Conservation (phyloP, 1,284 basidiomycete genomes). For the Ceratorhiza oryzae-sativae region DNA sequence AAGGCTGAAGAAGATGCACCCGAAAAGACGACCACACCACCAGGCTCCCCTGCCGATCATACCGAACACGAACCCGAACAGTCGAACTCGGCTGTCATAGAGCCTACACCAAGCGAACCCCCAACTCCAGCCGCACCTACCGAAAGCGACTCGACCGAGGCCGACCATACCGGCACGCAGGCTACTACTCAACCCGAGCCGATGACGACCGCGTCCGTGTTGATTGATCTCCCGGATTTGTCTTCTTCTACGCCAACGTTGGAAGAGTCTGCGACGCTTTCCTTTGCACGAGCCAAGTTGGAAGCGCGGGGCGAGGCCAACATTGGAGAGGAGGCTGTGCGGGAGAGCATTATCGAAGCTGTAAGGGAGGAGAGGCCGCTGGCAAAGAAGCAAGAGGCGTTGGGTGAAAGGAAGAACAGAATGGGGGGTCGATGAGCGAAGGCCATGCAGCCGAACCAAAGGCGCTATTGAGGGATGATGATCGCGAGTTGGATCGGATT, state of each 20-base stretch:
- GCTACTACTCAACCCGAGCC: not conserved
- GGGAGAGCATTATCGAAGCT: conserved; percentile 69
- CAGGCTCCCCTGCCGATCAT: not conserved
- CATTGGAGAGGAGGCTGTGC: conserved; percentile 42
- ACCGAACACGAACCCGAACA: conserved; percentile 10
- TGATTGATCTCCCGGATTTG: conserved; percentile 4
- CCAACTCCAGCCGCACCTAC: not conserved
- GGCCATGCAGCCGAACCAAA: conserved; percentile 51
- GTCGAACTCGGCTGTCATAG: conserved; percentile 1
- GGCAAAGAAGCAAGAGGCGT: conserved; percentile 85
- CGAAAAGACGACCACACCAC: conserved; percentile 24
- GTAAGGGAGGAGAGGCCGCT: conserved; percentile 87
- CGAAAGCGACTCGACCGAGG: not conserved
- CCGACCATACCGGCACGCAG: not conserved
- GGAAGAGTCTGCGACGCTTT: conserved; percentile 24
- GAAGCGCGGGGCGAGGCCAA: conserved; percentile 36
- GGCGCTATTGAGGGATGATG: conserved; percentile 86
- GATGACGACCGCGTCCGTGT: not conserved
- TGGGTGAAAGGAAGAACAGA: conserved; percentile 51
- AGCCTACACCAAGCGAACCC: conserved; percentile 17
- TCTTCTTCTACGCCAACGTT: conserved; percentile 15
- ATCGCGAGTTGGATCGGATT: conserved; percentile 83
- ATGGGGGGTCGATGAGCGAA: conserved; percentile 5
- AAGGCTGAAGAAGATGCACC: not conserved
- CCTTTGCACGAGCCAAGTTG: conserved; percentile 33